These are phyloP conservation scores for slime mould (Dictyostelium discoideum) DNA, from an alignment of 78 protist genomes.

Conservation along the genomic window DNA sequence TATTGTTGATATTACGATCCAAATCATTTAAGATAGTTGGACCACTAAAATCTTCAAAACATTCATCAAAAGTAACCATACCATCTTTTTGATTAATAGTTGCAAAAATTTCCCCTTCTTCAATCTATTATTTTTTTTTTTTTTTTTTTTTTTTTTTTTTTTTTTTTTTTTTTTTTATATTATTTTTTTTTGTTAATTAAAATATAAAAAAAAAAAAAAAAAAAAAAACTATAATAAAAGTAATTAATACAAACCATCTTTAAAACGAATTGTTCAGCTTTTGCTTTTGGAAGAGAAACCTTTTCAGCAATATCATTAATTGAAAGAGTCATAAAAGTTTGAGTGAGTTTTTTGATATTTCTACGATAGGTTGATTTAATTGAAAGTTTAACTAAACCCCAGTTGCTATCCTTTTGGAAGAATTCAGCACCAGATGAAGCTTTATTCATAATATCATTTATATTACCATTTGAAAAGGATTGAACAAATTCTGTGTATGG, in stretches of 20 bases:
- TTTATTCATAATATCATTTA: slow-evolving; percentile 10
- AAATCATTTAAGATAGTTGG: neutral
- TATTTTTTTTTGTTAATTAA: neutral
- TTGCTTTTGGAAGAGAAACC: slow-evolving; percentile 34
- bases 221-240: no score
- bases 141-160: neutral
- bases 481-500: slow-evolving; percentile 69
- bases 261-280: slow-evolving; percentile 64
- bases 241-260: slow-evolving; percentile 65
- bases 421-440: slow-evolving; percentile 28
- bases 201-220: no score
- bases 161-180: neutral
- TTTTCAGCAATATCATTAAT: slow-evolving; percentile 71
- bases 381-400: slow-evolving; percentile 81
- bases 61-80: slow-evolving; percentile 83
- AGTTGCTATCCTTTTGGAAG: slow-evolving; percentile 83
- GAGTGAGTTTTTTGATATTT: slow-evolving; percentile 85
- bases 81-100: slow-evolving; percentile 82
- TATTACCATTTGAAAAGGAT: neutral
- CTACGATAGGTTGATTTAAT: slow-evolving; percentile 71
- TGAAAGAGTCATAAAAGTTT: slow-evolving; percentile 89
- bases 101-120: slow-evolving; percentile 87
- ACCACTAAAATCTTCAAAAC: slow-evolving; percentile 66
- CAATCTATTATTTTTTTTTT: slow-evolving; percentile 57
- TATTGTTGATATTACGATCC: slow-evolving; percentile 17